These are phyloP conservation scores for Pseudogymnoascus pannorum DNA, from an alignment of 2,329 filamentous ascomycete genomes.

Conservation along the genomic window DNA sequence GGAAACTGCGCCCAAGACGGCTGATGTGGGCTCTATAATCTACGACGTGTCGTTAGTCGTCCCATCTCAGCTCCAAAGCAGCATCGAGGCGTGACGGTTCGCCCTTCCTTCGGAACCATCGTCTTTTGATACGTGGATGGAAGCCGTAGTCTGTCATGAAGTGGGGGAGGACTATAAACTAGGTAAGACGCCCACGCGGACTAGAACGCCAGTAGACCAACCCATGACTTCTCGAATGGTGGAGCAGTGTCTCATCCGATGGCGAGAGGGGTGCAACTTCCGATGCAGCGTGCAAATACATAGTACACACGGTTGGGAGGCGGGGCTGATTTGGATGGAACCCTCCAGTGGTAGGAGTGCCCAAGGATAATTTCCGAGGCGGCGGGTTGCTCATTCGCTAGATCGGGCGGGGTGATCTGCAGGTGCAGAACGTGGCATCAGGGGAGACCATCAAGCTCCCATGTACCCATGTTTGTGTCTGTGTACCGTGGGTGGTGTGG, in stretches of 20 bases:
- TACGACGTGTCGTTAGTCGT: background rate
- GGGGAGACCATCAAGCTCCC: conserved; percentile 3
- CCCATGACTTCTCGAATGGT: conserved; percentile 5
- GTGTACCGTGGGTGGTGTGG: background rate
- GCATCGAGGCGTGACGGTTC: background rate
- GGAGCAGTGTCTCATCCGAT: background rate
- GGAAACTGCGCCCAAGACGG: background rate
- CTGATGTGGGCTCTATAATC: background rate
- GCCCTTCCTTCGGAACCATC: background rate
- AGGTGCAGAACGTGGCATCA: conserved; percentile 8
- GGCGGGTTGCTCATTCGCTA: conserved; percentile 4
- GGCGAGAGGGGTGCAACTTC: background rate
- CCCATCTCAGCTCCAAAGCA: conserved; percentile 6
- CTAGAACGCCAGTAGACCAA: background rate
- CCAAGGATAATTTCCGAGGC: conserved; percentile 3
- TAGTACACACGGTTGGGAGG: background rate
- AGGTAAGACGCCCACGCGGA: background rate
- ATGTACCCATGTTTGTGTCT: background rate
- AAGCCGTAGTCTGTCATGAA: background rate
- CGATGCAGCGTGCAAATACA: background rate
- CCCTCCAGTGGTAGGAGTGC: conserved; percentile 1
- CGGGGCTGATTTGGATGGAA: background rate
- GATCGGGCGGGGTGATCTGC: conserved; percentile 4
- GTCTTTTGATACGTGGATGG: conserved; percentile 1
- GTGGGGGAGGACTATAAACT: background rate